Base-by-base conservation (phyloP, 148 eudicot genomes). In the Dysphania ambrosioides region DNA sequence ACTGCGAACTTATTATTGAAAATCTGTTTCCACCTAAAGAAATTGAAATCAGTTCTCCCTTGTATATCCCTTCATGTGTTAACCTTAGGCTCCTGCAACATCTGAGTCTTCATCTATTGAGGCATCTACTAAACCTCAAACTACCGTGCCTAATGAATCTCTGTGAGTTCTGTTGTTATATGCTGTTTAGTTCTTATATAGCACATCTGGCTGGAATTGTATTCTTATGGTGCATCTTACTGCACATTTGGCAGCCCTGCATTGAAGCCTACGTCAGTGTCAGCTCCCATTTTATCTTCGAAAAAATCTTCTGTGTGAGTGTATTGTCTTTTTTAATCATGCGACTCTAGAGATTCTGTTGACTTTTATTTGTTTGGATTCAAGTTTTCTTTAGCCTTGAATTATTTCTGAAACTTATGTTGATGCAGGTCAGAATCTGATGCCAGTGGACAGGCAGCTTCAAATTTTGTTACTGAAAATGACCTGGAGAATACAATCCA, bases 381-480 rank as follows among this genome's bases (percentile, higher is more conserved):
- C 36, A 27, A 16, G 1, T 1, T 12, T n/a, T 32, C 49, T 26
- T 57, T n/a, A 16, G 10, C 63, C 30, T 57, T 44, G 66, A 30
- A 11, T 66, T 78, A 35, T 49, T 34, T 31, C 53, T 58, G 59
- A 49, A 63, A 27, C 60, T 66, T 35, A 55, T 66, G 51, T 75
- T 71, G 77, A 26, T 76, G 62, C 86, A 88, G 95, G 73, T 74
- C 88, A 67, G 83, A 77, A 61, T 23, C 86, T 59, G 83, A 82
- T 74, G 88, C 84, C 27, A 81, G 86, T 79, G 86, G 81, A 29
- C 80, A 85, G 77, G 91, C 88, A 64, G 91, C 94, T 70, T 88
- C 97, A 40, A 85, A 78, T 76, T 84, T 89, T 68, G 88, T 85
- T 78, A 87, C 91, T 77, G 94, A 88, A 56, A 82, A 72, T 81